Percentiles rank a stretch among this genome's conserved stretches.
Evolutionary conservation across 2,329 filamentous ascomycete species (phyloP).

Genomic region (Aspergillus phoenicis): DNA sequence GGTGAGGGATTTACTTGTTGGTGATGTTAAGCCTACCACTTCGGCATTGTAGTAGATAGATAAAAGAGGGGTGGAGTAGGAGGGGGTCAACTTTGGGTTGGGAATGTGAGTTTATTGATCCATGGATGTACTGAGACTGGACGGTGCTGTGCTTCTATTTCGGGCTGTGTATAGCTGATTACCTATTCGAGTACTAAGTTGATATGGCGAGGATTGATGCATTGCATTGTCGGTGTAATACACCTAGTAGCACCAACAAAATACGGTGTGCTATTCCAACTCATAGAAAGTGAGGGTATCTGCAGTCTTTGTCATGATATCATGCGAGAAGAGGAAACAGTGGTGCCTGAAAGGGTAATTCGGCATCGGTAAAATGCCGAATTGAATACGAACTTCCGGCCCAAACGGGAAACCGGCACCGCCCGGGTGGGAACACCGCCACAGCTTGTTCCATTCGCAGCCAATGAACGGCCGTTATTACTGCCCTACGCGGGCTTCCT

Average conservation of each 20-base stretch:
- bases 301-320: too few species aligned
- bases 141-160: too few species aligned
- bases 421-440: not conserved
- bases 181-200: too few species aligned
- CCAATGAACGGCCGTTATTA: not conserved
- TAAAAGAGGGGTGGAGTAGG: not conserved
- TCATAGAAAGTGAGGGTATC: too few species aligned
- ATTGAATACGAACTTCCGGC: not conserved
- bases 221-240: too few species aligned
- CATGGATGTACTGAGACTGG: too few species aligned
- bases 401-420: slow-evolving; percentile 1
- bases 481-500: not conserved
- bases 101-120: too few species aligned
- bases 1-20: slow-evolving; percentile 58
- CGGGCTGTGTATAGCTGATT: too few species aligned
- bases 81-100: too few species aligned
- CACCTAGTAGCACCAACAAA: too few species aligned
- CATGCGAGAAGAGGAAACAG: not conserved
- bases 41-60: not conserved
- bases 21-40: slow-evolving; percentile 10
- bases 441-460: not conserved
- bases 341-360: not conserved
- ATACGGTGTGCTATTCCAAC: too few species aligned
- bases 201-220: too few species aligned
- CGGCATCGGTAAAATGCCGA: not conserved